Base-by-base conservation (phyloP, 768 basidiomycete genomes). In the Gautieria morchelliformis region DNA sequence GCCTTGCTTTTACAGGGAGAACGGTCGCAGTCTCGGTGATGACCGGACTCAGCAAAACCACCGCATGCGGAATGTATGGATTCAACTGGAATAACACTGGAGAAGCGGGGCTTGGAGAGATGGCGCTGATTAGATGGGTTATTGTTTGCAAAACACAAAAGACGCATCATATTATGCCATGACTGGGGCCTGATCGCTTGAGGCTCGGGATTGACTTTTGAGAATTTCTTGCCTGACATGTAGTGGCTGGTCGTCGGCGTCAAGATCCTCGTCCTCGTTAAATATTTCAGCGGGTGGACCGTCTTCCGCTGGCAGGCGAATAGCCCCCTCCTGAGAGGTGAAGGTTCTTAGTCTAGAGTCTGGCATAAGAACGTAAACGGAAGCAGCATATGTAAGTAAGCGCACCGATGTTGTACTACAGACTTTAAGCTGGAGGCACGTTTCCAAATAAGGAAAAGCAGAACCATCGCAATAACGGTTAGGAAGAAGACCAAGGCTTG, bases 321-420 rank as follows among this genome's bases (percentile, higher is more conserved):
- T 52, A 14, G 51, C 51, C 6, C 51, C 51, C 12, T 52, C 37
- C 14, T 15, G 14, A 24, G 35, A 52, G 14, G 51, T 52, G 33
- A 52, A 39, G 33, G 3, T 52, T 24, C 17, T 52, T 19, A 52
- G 37, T 40, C 51, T 52, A n/a, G 37, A 52, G 2, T 39, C 5
- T 40, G 51, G 51, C 51, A 40, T 35, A 15, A 52, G 15, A 17
- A 17, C 8, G 35, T 9, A 37, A 37, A 40, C 7, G n/a, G 8
- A n/a, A 24, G 15, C 35, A 14, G 51, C 49, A 33, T 37, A 17
- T 15, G 48, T 24, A 20, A 17, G 7, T 17, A 17, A 7, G 3
- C 51, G 7, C 20, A 52, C 51, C 51, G 51, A 52, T 52, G 51
- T 19, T 52, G 51, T 20, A 52, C 51, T 3, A 52, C 51, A n/a